Conservation (phyloP, 129 eudicot genomes). For the Flaveria robusta region DNA sequence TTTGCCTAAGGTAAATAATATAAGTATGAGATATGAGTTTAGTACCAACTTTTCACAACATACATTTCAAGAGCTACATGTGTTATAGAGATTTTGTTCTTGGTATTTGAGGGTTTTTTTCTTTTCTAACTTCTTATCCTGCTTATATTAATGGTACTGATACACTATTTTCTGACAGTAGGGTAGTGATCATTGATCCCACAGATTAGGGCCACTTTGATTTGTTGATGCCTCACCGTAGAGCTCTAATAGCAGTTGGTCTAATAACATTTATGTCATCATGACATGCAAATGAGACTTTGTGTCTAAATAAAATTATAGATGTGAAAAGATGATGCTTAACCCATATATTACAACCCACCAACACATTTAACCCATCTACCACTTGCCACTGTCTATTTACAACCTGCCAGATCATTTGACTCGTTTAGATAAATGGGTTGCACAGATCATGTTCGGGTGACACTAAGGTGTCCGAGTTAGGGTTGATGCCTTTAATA, state of each 20-base stretch:
- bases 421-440: too few species aligned
- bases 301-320: background rate
- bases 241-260: background rate
- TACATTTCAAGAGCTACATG: background rate
- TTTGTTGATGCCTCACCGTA: background rate
- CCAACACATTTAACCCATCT: too few species aligned
- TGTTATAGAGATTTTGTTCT: background rate
- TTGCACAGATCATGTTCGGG: too few species aligned
- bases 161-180: background rate
- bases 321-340: background rate
- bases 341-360: too few species aligned
- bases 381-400: too few species aligned
- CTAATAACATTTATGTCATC: background rate
- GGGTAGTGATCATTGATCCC: background rate
- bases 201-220: slow-evolving; percentile 2
- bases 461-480: too few species aligned
- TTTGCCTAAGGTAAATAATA: slow-evolving; percentile 53
- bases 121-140: background rate
- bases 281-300: slow-evolving; percentile 15
- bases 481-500: too few species aligned
- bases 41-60: slow-evolving; percentile 3
- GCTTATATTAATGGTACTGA: background rate
- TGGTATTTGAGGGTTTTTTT: background rate
- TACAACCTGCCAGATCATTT: too few species aligned
- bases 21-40: slow-evolving; percentile 4